Conservation (phyloP, 148 eudicot genomes). For the Rheum nobile region DNA sequence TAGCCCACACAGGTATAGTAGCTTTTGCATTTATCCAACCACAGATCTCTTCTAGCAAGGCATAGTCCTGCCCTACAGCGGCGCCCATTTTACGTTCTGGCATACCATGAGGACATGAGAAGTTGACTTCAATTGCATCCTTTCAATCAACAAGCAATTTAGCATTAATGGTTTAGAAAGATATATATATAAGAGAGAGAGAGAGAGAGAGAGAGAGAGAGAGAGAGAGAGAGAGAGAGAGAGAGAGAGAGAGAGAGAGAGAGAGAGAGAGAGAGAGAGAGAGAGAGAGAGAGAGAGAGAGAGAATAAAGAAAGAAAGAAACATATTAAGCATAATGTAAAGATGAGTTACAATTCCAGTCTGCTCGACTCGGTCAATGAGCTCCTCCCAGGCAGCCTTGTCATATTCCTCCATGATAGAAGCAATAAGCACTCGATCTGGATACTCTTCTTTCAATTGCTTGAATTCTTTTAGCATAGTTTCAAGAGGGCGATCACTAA, state of each 20-base stretch:
- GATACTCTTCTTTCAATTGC: conserved; percentile 86
- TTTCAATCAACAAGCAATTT: conserved; percentile 12
- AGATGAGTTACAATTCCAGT: conserved; percentile 62
- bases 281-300: too few relatives aligned
- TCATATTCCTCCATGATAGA: conserved; percentile 96
- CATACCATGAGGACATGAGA: conserved; percentile 99
- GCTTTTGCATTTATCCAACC: conserved; percentile 96
- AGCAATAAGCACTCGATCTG: conserved; percentile 90
- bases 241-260: too few relatives aligned
- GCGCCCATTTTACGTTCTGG: conserved; percentile 99
- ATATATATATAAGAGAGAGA: background rate
- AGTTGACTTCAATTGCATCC: conserved; percentile 94
- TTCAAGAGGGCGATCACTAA: conserved; percentile 97
- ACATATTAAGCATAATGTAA: background rate
- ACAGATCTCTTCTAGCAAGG: conserved; percentile 71
- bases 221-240: too few relatives aligned
- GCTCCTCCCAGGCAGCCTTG: conserved; percentile 95
- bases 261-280: too few relatives aligned
- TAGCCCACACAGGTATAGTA: conserved; percentile 97
- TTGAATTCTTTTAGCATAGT: conserved; percentile 87
- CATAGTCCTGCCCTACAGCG: conserved; percentile 96
- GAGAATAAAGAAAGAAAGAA: too few relatives aligned
- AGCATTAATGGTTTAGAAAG: background rate
- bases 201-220: too few relatives aligned
- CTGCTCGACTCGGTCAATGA: conserved; percentile 88